Evolutionary conservation across 345 rosid genomes (phyloP).

Genomic region (Arabis hirsuta): DNA sequence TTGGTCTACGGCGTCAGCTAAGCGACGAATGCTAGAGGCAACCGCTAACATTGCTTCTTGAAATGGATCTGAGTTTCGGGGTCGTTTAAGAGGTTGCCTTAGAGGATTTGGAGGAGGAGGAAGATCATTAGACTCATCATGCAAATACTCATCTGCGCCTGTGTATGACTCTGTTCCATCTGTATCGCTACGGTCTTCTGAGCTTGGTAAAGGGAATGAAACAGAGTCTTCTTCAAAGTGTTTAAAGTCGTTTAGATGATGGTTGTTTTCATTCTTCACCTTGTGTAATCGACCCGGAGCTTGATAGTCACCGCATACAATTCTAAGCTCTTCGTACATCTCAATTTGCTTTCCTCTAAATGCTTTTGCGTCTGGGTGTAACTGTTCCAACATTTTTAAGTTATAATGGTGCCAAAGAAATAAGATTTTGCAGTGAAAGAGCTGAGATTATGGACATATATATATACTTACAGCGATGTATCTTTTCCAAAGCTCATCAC

Average conservation of each 20-base stretch:
- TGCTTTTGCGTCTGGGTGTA: conserved; percentile 76
- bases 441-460: neutral
- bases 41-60: conserved; percentile 77
- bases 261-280: conserved; percentile 59
- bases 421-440: neutral
- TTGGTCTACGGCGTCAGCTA: conserved; percentile 78
- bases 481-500: conserved; percentile 85
- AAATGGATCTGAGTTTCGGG: conserved; percentile 61
- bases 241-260: conserved; percentile 48
- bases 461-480: conserved; percentile 64
- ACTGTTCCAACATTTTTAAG: conserved; percentile 49
- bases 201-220: conserved; percentile 64
- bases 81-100: conserved; percentile 61
- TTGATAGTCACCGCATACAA: conserved; percentile 84
- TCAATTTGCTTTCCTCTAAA: conserved; percentile 81
- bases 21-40: conserved; percentile 70
- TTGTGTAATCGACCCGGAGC: conserved; percentile 67
- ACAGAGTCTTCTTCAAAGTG: conserved; percentile 74
- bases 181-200: conserved; percentile 67
- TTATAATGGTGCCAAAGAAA: neutral
- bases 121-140: conserved; percentile 58
- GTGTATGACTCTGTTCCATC: conserved; percentile 84
- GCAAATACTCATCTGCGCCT: conserved; percentile 54
- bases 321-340: conserved; percentile 80
- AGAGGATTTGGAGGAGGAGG: conserved; percentile 62